Evolutionary conservation across 2,329 filamentous ascomycete species (phyloP), one percentile per base, ranked within the genome.

Genomic region (Dactylellina parvicollis): DNA sequence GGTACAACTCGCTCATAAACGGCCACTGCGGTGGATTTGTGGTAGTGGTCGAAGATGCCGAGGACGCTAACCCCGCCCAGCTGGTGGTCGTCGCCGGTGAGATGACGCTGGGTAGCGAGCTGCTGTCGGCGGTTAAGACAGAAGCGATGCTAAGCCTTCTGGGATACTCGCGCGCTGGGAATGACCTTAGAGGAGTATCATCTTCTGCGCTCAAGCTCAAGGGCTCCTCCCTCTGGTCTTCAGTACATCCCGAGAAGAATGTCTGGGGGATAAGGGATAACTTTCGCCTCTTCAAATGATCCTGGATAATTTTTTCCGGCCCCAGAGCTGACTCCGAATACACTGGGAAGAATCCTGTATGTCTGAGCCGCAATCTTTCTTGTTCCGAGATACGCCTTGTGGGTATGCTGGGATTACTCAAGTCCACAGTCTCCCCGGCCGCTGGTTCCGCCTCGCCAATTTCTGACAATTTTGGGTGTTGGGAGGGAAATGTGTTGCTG

Each of bases 61-160:
- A 61, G 9, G 67, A 72, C 22, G 67, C 67, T 30, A 72, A 26
- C 12, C 67, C 67, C 22, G 59, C 67, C 67, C 67, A 72, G 28
- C 67, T 72, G 3, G 67, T 72, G 5, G 59, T 72, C 16, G 67
- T 72, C 30, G 67, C 67, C 3, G 67, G 67, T 32, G 67, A 72
- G 55, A 65, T 57, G 42, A 72, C 67, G 32, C 67, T 65, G 54
- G 50, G 67, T 12, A 72, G 54, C 34, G 67, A 72, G 32, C 67
- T 64, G 55, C 67, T 72, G 40, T 72, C 67, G 60, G 59, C 67
- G 42, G 67, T 72, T 46, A 72, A 72, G 12, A 72, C 67, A 32
- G 67, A 72, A 32, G 67, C 67, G 67, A 72, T 72, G 54, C 67
- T 72, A 42, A 72, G 59, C 34, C 67, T 72, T 72, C 67, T 72